Conservation (phyloP, 2,329 filamentous ascomycete species). For the Fusarium guadeloupense region DNA sequence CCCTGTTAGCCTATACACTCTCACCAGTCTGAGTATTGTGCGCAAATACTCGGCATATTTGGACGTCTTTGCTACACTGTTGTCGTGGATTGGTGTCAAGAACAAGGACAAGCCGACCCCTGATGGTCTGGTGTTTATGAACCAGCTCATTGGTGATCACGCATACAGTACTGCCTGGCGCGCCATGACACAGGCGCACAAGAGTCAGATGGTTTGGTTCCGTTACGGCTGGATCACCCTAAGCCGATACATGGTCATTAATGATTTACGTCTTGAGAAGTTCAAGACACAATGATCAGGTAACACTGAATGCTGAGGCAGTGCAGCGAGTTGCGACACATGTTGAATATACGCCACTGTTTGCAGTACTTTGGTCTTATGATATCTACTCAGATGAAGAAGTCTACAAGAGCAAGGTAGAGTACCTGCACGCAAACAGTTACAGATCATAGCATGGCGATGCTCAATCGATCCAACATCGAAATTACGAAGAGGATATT, state of each 20-base stretch:
- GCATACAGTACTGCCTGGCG: conserved; percentile 70
- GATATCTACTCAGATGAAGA: not conserved
- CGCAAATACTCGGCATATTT: conserved; percentile 85
- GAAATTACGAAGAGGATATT: not conserved
- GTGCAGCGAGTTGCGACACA: conserved; percentile 23
- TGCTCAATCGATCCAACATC: not conserved
- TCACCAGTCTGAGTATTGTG: conserved; percentile 74
- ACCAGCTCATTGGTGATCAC: conserved; percentile 68
- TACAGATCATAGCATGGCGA: not conserved
- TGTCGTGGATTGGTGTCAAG: conserved; percentile 49
- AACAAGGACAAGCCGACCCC: conserved; percentile 56
- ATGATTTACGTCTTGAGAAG: conserved; percentile 75
- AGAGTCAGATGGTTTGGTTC: conserved; percentile 99
- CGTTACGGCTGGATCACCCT: conserved; percentile 93
- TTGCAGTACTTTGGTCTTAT: conserved; percentile 10
- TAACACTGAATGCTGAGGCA: not conserved
- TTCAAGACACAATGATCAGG: conserved; percentile 30
- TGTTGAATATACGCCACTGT: conserved; percentile 7
- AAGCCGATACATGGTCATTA: conserved; percentile 94
- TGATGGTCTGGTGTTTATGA: conserved; percentile 74
- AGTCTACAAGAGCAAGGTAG: conserved; percentile 2
- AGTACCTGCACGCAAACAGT: not conserved
- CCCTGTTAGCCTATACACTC: conserved; percentile 86
- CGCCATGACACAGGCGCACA: conserved; percentile 90
- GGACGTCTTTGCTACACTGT: conserved; percentile 77